Evolutionary conservation across 2,329 filamentous ascomycete species (phyloP).

Genomic region (Colletotrichum limetticola): DNA sequence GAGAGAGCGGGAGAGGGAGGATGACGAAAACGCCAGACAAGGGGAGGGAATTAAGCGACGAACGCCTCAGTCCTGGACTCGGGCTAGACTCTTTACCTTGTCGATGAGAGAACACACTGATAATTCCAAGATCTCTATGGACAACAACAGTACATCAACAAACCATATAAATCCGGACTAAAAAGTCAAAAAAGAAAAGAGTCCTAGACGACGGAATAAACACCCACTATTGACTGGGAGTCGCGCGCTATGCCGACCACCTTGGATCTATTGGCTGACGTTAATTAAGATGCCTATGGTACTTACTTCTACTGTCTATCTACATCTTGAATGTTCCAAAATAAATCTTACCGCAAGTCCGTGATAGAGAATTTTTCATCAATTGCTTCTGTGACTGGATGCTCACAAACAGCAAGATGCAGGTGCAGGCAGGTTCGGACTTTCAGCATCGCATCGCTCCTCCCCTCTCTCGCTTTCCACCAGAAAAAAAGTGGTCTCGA

Average conservation of each 20-base stretch:
- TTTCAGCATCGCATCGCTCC: background rate
- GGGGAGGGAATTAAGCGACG: slow-evolving; percentile 29
- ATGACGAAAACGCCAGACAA: slow-evolving; percentile 31
- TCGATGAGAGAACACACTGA: background rate
- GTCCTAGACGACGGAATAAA: background rate
- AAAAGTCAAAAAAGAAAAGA: background rate
- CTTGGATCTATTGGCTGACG: background rate
- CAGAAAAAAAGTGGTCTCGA: background rate
- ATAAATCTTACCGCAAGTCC: background rate
- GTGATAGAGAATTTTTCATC: slow-evolving; percentile 14
- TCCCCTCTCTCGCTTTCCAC: background rate
- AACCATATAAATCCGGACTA: background rate
- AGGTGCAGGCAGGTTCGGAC: slow-evolving; percentile 4
- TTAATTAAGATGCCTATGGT: background rate
- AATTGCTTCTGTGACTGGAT: slow-evolving; percentile 13
- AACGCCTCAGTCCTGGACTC: background rate
- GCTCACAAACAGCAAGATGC: slow-evolving; percentile 3
- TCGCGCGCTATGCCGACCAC: background rate
- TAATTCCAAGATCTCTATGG: background rate
- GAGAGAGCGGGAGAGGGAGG: slow-evolving; percentile 20
- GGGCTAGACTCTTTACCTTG: background rate
- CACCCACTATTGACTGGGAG: background rate
- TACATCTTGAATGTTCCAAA: background rate
- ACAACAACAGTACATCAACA: background rate
- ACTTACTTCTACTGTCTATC: background rate